Base-by-base conservation (phyloP, 2,329 filamentous ascomycete genomes). In the Exophiala lecanii-corni region DNA sequence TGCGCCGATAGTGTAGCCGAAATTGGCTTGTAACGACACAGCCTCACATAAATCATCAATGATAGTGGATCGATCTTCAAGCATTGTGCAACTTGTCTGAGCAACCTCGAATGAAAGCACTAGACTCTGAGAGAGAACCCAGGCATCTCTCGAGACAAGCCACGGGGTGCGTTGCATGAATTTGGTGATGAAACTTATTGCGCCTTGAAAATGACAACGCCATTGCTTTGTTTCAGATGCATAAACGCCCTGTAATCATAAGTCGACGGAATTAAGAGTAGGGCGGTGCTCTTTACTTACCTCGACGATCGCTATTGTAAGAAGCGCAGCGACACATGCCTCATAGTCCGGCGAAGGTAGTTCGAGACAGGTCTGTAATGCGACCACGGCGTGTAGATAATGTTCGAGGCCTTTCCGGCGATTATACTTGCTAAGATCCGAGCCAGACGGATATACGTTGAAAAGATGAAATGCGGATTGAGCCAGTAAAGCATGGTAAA, bases 221-320 rank as follows among this genome's bases (percentile, higher is more conserved):
- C 30, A 33, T 33, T 33, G 30, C 15, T 33, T n/a, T 13, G 12
- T 33, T 13, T 33, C 30, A 9, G 30, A n/a, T n/a, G 30, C 30
- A 17, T 33, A 33, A 15, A 33, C 30, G 6, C 30, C 30, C 30
- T 33, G 15, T 6, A 9, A 33, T 7, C 12, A 33, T 33, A 6
- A 33, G 30, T 9, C n/a, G 7, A 13, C 12, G 30, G 7, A 17
- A 13, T 7, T 9, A 9, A 7, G 6, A 17, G 6, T n/a, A 6
- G 16, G 15, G 7, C 10, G 13, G 15, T 6, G 13, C 10, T 13
- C 13, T 6, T 6, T 13, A 7, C 12, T 33, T 33, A 33, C 30
- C 30, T 33, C 30, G 15, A 33, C 30, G 7, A 33, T 15, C 6
- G 30, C 16, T 6, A 33, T 13, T 7, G 30, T 33, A n/a, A 33